Base-by-base conservation (phyloP, 495 filamentous ascomycete genomes). In the Annulohypoxylon moriforme region DNA sequence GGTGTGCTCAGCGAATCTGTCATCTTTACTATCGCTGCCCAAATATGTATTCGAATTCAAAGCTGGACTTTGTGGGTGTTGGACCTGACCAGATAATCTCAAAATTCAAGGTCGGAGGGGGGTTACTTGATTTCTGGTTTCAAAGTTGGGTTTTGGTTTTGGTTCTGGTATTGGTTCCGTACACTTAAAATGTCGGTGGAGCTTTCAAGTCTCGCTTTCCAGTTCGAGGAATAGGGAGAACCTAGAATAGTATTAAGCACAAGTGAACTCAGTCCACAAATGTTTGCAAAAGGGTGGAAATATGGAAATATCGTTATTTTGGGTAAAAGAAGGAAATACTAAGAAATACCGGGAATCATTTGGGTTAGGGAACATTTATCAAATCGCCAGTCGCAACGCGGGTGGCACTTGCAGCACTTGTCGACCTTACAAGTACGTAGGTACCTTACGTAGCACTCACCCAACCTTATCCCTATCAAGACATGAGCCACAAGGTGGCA, bases 1-100 rank as follows among this genome's bases (percentile, higher is more conserved):
- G 76, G 75, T 24, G 79, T 79, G 67, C 72, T 69, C 66, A 86
- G 74, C 68, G 80, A 72, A 27, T 73, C 75, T 44, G 75, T 24
- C 76, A 76, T 77, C 46, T 72, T 74, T 33, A 25, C 33, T 56
- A 63, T 57, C 57, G 46, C 52, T 33, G 38, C 56, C 31, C 52
- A 24, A 27, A 38, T 66, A 50, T 57, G 14, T 68, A 24, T 58
- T 61, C 36, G 36, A n/a, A 40, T 40, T 47, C 9, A 49, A 65
- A 34, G 49, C 33, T 44, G 56, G 49, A 64, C 16, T 58, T 25
- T 40, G 42, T 14, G 8, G 38, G 36, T 25, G 25, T 58, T 52
- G 20, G 64, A 46, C 25, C 55, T 20, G 64, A 46, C 33, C 55
- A n/a, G 16, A 52, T 25, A 29, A 16, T 61, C 27, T 44, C n/a